Percentiles rank a stretch among this genome's conserved stretches.
phyloP scores from a whole-genome alignment of 1,284 basidiomycete species.

The Ustilago cynodontis region DNA sequence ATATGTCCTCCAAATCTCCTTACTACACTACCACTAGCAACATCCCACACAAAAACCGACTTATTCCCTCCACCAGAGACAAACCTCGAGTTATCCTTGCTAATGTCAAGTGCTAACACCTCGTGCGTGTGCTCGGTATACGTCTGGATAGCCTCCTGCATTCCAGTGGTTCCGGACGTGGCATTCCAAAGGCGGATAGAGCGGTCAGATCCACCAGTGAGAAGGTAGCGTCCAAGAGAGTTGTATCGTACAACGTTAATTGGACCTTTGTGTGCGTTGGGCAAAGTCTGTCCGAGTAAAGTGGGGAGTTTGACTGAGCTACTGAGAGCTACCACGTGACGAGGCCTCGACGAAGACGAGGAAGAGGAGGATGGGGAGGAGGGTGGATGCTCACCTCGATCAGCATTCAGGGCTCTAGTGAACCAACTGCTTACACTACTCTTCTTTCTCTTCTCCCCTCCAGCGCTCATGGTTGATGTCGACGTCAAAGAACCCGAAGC shows the following conservation, averaged over 20 bases:
- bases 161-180: conserved; percentile 73
- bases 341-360: conserved; percentile 8
- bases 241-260: conserved; percentile 68
- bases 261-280: conserved; percentile 64
- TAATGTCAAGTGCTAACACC: conserved; percentile 85
- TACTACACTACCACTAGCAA: conserved; percentile 84
- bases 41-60: conserved; percentile 94
- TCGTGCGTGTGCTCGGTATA: conserved; percentile 94
- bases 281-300: conserved; percentile 25
- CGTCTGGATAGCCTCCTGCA: conserved; percentile 75
- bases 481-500: not conserved
- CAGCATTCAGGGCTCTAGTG: conserved; percentile 24
- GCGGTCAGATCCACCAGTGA: conserved; percentile 91
- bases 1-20: conserved; percentile 87
- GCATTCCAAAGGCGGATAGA: conserved; percentile 93
- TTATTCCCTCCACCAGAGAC: conserved; percentile 94
- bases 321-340: conserved; percentile 37
- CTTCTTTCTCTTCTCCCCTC: not conserved
- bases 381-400: conserved; percentile 33
- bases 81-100: conserved; percentile 92
- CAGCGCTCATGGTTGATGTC: not conserved
- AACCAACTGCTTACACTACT: conserved; percentile 28
- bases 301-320: conserved; percentile 45
- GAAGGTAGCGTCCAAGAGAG: conserved; percentile 81
- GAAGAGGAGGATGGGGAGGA: too few relatives aligned